These are phyloP conservation scores for Umbilicus rupestris DNA, from an alignment of 164 flowering plant species.

Conservation along the genomic window DNA sequence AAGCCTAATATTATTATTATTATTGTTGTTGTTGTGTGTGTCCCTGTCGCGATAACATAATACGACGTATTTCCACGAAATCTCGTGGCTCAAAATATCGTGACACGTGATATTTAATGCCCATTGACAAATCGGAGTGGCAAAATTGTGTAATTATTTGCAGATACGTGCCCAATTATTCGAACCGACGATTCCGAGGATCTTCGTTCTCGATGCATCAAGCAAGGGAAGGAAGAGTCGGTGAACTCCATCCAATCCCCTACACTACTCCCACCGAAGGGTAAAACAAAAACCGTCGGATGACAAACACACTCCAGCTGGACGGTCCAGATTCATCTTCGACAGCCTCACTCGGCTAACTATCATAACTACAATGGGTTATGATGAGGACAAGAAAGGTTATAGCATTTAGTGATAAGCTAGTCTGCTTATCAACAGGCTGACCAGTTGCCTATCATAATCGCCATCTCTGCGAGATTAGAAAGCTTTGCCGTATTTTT, in stretches of 20 bases:
- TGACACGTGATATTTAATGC: slow-evolving; percentile 5
- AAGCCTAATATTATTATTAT: no score
- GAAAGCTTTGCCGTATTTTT: slow-evolving; percentile 7
- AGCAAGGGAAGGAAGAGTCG: neutral
- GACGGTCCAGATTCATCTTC: neutral
- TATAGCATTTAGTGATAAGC: neutral
- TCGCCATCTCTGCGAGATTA: slow-evolving; percentile 7
- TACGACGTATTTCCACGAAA: neutral
- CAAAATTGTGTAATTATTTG: neutral
- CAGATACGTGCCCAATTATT: neutral
- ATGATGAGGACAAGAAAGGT: neutral
- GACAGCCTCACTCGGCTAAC: neutral
- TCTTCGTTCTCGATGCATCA: no score
- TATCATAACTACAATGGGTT: neutral
- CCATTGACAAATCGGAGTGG: neutral
- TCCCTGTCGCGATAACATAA: no score
- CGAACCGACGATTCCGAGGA: neutral
- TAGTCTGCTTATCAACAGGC: neutral
- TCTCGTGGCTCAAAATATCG: neutral
- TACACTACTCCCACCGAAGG: neutral
- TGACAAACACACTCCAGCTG: neutral
- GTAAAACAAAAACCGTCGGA: neutral
- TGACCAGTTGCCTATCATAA: neutral
- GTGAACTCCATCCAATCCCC: neutral
- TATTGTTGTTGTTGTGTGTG: no score